Conservation (phyloP, 768 basidiomycete genomes). For the Suillus placidus region DNA sequence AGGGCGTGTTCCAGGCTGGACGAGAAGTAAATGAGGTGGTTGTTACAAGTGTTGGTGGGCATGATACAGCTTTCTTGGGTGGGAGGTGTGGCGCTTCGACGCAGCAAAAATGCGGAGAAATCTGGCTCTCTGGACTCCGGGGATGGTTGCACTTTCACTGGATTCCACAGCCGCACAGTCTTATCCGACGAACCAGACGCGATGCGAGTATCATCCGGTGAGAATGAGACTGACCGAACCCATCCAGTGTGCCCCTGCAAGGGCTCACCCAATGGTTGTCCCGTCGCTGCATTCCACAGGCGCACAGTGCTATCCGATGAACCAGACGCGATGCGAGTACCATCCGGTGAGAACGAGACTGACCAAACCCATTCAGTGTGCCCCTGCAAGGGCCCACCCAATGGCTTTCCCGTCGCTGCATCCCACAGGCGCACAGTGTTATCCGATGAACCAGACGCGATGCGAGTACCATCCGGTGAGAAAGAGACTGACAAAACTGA, state of each 20-base stretch:
- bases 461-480: too few species aligned
- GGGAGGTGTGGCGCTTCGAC: not conserved
- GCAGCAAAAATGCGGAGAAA: not conserved
- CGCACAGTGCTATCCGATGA: not conserved
- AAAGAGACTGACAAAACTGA: too few species aligned
- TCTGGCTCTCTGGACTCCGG: too few species aligned
- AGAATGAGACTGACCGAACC: slow-evolving; percentile 21
- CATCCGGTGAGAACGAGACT: not conserved
- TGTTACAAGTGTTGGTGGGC: not conserved
- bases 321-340: not conserved
- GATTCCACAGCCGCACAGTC: not conserved
- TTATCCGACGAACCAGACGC: not conserved
- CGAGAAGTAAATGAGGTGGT: not conserved
- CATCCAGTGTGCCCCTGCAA: slow-evolving; percentile 14
- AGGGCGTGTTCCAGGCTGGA: not conserved
- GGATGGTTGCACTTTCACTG: too few species aligned
- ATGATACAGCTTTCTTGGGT: not conserved
- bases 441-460: too few species aligned
- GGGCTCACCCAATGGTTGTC: slow-evolving; percentile 3
- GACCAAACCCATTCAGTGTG: too few species aligned
- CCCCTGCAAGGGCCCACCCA: too few species aligned
- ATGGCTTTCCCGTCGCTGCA: too few species aligned
- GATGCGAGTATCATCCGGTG: not conserved
- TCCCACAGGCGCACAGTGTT: too few species aligned
- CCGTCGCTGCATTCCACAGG: not conserved